phyloP scores from a whole-genome alignment of 345 rosid genomes.

The Syzygium aqueum region DNA sequence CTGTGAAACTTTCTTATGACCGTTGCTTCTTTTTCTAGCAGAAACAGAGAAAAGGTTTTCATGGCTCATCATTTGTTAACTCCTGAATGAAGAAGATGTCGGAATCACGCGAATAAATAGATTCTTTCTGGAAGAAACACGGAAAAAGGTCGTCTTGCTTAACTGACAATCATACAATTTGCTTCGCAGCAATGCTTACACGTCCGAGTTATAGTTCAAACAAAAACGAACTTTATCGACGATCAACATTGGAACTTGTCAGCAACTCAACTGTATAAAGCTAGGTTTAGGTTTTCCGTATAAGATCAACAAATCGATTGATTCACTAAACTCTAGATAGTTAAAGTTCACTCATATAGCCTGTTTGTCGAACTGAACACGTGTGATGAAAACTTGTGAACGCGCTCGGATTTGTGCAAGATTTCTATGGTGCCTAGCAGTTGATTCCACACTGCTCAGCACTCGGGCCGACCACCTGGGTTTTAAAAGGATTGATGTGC shows the following conservation, averaged over 20 bases:
- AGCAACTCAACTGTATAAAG: neutral
- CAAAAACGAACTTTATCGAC: neutral
- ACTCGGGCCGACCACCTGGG: slow-evolving; percentile 27
- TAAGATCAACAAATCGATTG: neutral
- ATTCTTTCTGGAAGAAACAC: neutral
- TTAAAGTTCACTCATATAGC: neutral
- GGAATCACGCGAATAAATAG: neutral
- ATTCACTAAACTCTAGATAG: neutral
- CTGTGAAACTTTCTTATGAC: neutral
- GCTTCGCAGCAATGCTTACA: neutral
- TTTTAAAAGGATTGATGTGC: slow-evolving; percentile 28
- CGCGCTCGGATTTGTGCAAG: neutral
- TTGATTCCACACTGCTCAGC: slow-evolving; percentile 26
- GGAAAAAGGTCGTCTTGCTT: neutral
- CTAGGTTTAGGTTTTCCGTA: neutral
- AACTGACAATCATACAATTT: neutral
- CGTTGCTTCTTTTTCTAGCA: neutral
- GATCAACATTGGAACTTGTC: neutral
- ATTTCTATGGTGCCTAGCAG: slow-evolving; percentile 14
- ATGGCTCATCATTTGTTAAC: neutral
- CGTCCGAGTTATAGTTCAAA: neutral
- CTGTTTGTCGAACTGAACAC: neutral
- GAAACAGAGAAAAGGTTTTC: neutral
- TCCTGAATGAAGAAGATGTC: neutral
- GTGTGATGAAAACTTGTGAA: neutral